These are phyloP conservation scores for Aureobasidium uvarum DNA, from an alignment of 2,329 filamentous ascomycete species.

Conservation along the genomic window DNA sequence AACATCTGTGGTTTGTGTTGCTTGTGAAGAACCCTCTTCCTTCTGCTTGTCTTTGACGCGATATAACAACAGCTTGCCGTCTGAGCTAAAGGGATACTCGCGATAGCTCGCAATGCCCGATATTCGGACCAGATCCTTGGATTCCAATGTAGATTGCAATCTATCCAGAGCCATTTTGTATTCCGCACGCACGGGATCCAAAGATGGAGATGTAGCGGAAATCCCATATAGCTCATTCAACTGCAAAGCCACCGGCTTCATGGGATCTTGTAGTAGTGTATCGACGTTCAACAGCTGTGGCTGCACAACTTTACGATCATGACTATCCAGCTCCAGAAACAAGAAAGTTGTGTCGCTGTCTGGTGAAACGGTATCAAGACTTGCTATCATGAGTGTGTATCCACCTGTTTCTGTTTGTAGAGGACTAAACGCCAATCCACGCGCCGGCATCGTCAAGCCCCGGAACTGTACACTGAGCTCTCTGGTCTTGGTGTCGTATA, in stretches of 20 bases:
- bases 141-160: neutral
- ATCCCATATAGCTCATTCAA: neutral
- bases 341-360: neutral
- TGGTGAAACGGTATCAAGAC: neutral
- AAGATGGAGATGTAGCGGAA: neutral
- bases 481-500: neutral
- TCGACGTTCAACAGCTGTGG: neutral
- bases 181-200: neutral
- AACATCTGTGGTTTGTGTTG: neutral
- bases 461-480: neutral
- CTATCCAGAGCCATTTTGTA: neutral
- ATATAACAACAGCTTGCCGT: neutral
- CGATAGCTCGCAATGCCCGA: neutral
- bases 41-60: too few relatives aligned
- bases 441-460: neutral
- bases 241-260: neutral
- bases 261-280: neutral
- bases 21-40: neutral
- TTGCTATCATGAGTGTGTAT: constrained; percentile 1
- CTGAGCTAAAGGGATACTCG: neutral
- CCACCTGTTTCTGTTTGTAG: neutral
- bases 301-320: neutral
- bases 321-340: neutral
- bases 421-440: neutral
- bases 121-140: neutral